phyloP scores from a whole-genome alignment of 2,329 filamentous ascomycete species.

The Ophiostoma australiae region DNA sequence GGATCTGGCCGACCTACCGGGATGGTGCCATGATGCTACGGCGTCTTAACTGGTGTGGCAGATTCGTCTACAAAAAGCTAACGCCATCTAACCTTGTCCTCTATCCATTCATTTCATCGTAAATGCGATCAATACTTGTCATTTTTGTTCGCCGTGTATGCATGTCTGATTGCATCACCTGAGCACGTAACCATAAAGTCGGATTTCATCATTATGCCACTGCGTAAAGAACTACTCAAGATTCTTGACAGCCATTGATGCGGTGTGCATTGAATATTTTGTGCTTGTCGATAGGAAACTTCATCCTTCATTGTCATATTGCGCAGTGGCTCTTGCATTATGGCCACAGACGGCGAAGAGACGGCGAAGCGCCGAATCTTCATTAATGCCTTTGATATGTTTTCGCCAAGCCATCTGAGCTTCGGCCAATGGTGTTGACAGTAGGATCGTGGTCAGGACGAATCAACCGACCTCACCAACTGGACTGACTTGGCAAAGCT shows the following conservation, averaged over 20 bases:
- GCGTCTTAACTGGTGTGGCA: background rate
- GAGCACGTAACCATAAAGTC: background rate
- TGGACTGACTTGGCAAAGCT: conserved; percentile 3
- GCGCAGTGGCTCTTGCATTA: background rate
- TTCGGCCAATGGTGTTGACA: conserved; percentile 2
- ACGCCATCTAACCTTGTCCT: background rate
- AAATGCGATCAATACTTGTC: background rate
- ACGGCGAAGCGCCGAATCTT: conserved; percentile 9
- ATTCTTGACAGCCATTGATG: background rate
- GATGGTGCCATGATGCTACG: background rate
- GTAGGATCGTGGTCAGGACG: background rate
- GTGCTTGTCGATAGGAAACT: background rate
- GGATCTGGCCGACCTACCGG: conserved; percentile 9
- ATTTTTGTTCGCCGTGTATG: background rate
- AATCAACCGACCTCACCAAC: background rate
- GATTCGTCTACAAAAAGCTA: background rate
- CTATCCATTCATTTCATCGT: background rate
- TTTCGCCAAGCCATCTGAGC: background rate
- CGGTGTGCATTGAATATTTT: background rate
- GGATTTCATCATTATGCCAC: background rate
- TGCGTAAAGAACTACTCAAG: background rate
- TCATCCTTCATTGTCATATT: background rate
- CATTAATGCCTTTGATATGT: conserved; percentile 12
- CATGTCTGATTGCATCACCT: background rate
- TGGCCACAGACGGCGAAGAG: background rate